Conservation (phyloP, 805 yeast species). For the Candida corydali region DNA sequence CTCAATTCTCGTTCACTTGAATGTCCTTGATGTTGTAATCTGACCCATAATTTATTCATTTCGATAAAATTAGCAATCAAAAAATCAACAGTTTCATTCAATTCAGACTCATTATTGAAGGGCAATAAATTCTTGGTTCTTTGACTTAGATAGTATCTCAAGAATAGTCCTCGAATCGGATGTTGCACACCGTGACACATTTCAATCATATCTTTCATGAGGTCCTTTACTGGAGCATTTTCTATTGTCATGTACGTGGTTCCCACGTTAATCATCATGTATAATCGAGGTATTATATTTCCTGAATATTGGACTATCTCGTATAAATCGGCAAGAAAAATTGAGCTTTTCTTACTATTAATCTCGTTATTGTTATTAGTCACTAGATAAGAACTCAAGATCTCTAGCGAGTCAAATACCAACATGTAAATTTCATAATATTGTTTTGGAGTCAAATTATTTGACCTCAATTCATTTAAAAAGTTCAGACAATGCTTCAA, state of each 20-base stretch:
- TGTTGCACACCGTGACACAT: conserved; percentile 97
- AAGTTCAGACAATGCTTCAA: conserved; percentile 81
- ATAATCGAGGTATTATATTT: conserved; percentile 85
- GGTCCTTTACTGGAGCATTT: conserved; percentile 77
- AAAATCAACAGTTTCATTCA: conserved; percentile 71
- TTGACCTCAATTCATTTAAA: conserved; percentile 76
- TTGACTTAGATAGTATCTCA: conserved; percentile 85
- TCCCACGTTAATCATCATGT: conserved; percentile 94
- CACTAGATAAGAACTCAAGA: conserved; percentile 58
- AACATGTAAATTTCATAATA: conserved; percentile 88
- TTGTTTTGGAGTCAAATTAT: conserved; percentile 76
- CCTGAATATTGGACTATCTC: conserved; percentile 96
- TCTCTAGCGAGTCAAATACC: conserved; percentile 76
- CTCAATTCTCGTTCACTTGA: conserved; percentile 74
- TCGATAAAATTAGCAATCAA: conserved; percentile 86
- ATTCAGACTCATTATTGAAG: conserved; percentile 29
- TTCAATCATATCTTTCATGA: conserved; percentile 93
- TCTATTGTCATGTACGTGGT: conserved; percentile 76
- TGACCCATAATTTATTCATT: conserved; percentile 97
- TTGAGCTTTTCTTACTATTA: conserved; percentile 27
- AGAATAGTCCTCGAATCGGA: conserved; percentile 86
- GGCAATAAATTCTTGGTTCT: conserved; percentile 69
- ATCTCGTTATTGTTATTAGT: conserved; percentile 72
- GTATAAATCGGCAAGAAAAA: conserved; percentile 75
- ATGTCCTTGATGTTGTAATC: conserved; percentile 94